Conservation (phyloP, 148 eudicot species). For the Salicornia ramosissima region DNA sequence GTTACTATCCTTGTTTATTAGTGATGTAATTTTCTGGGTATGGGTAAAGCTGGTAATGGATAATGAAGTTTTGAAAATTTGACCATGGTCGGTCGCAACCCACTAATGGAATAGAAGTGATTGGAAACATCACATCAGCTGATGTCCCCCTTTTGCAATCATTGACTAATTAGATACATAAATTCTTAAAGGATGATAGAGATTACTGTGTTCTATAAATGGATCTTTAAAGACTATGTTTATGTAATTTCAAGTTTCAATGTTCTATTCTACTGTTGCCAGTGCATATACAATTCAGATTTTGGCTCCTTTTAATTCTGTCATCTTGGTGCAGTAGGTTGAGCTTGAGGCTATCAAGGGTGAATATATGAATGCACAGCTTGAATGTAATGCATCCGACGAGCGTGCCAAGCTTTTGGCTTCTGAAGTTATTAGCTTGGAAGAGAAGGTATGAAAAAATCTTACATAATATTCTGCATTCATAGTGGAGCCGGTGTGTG, state of each 20-base stretch:
- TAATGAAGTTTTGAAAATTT: not conserved
- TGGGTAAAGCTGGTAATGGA: conserved; percentile 6
- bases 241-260: not conserved
- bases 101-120: not conserved
- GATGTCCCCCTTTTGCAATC: not conserved
- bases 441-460: conserved; percentile 86
- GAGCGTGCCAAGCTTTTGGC: conserved; percentile 96
- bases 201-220: not conserved
- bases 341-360: conserved; percentile 76
- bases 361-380: conserved; percentile 77
- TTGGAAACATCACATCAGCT: not conserved
- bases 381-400: conserved; percentile 97
- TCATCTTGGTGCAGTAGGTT: conserved; percentile 53
- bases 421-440: conserved; percentile 94
- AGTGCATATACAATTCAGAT: not conserved
- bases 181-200: not conserved
- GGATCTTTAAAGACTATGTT: not conserved
- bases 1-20: conserved; percentile 13
- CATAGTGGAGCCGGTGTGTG: not conserved
- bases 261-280: not conserved
- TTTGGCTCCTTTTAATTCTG: conserved; percentile 27
- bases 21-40: not conserved
- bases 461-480: not conserved
- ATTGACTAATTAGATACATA: not conserved
- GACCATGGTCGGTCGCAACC: no score